Evolutionary conservation across 108 stramenopile genomes (phyloP).

Genomic region (Parmales sp.): DNA sequence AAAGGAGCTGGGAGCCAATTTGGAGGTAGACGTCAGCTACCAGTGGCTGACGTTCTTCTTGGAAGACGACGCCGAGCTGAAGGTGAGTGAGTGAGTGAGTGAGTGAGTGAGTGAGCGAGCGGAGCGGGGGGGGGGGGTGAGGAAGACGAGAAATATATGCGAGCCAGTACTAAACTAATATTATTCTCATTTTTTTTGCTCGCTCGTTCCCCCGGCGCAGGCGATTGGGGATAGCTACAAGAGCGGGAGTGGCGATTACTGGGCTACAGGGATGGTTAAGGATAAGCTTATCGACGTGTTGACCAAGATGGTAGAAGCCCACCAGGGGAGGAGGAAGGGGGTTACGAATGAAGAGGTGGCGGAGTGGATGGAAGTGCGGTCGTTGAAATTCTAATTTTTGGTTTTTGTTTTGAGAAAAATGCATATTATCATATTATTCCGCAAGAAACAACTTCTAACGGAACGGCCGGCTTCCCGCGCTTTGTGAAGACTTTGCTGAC

Average conservation of each 20-base stretch:
- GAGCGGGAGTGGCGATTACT: constrained; percentile 73
- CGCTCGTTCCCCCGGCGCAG: too few relatives aligned
- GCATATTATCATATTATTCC: too few relatives aligned
- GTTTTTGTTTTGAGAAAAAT: too few relatives aligned
- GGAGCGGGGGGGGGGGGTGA: too few relatives aligned
- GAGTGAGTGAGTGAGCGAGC: too few relatives aligned
- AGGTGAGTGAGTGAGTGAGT: too few relatives aligned
- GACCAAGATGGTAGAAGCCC: constrained; percentile 69
- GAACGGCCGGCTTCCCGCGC: constrained; percentile 53
- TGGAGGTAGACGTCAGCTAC: constrained; percentile 87
- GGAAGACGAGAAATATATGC: too few relatives aligned
- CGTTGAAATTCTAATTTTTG: not conserved
- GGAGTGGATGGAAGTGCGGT: constrained; percentile 65
- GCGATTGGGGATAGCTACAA: constrained; percentile 82
- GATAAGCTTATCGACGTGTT: constrained; percentile 64
- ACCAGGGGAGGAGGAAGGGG: constrained; percentile 70
- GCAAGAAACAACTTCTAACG: constrained; percentile 44
- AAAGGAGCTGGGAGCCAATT: constrained; percentile 82
- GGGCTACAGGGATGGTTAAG: constrained; percentile 93
- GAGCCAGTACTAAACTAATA: too few relatives aligned
- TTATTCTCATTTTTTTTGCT: too few relatives aligned
- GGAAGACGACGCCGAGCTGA: constrained; percentile 93
- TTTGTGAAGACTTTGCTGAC: constrained; percentile 50
- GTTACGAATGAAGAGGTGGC: constrained; percentile 82
- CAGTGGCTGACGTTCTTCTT: constrained; percentile 96